Conservation (phyloP, 208 protist genomes). For the Leishmania mexicana region DNA sequence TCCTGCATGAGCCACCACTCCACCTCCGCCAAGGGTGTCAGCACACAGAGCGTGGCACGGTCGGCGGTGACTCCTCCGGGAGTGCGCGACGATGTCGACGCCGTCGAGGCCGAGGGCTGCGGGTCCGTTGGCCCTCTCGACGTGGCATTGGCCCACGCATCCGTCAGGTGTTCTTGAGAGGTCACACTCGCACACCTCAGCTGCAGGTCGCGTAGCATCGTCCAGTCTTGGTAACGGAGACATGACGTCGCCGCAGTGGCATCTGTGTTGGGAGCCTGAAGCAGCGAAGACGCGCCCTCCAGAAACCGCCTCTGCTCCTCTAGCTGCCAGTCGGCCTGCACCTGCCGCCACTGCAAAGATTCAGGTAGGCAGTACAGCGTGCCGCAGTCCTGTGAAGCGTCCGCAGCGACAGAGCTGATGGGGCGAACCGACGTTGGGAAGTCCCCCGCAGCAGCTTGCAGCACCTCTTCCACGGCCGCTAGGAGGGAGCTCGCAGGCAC, state of each 20-base stretch:
- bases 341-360: constrained; percentile 20
- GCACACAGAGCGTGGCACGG: constrained; percentile 1
- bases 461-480: not conserved
- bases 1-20: constrained; percentile 26
- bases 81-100: not conserved
- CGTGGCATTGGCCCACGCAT: not conserved
- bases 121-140: not conserved
- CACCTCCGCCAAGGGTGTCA: constrained; percentile 27
- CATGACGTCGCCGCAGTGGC: not conserved
- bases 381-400: not conserved
- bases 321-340: constrained; percentile 13
- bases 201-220: constrained; percentile 8
- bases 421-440: constrained; percentile 2
- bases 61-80: not conserved
- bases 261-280: not conserved
- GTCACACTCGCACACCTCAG: not conserved
- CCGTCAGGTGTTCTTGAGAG: not conserved
- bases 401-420: not conserved
- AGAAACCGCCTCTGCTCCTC: not conserved
- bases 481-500: not conserved
- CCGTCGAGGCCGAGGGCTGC: not conserved
- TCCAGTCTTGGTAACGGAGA: constrained; percentile 28
- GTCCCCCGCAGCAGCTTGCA: not conserved
- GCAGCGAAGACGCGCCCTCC: not conserved
- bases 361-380: constrained; percentile 7